These are phyloP conservation scores for Trichoderma sp. DNA, from an alignment of 2,329 filamentous ascomycete genomes.

Conservation along the genomic window DNA sequence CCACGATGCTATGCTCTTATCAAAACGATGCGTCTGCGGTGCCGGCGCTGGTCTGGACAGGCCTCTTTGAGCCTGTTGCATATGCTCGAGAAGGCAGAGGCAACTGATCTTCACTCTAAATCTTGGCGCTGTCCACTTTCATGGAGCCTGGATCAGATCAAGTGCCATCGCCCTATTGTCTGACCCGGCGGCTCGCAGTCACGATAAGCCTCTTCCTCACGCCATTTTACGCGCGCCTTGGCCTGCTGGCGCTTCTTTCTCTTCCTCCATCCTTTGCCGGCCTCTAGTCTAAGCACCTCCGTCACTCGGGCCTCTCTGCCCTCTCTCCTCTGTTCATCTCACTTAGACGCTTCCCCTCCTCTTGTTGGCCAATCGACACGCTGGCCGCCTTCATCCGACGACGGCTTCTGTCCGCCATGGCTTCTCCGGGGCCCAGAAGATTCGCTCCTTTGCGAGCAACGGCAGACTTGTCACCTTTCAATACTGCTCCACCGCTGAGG, in stretches of 20 bases:
- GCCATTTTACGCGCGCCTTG: conserved; percentile 1
- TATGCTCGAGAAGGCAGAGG: conserved; percentile 6
- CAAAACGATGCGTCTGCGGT: conserved; percentile 2
- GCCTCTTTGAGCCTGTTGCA: conserved; percentile 20
- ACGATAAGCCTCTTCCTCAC: conserved; percentile 22
- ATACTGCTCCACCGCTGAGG: conserved; percentile 49
- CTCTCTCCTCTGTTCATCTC: neutral
- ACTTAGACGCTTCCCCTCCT: neutral
- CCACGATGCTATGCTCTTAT: conserved; percentile 17
- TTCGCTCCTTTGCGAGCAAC: conserved; percentile 59
- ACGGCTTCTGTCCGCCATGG: conserved; percentile 42
- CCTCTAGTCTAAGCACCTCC: conserved; percentile 31
- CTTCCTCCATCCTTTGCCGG: neutral
- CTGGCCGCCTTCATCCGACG: conserved; percentile 18
- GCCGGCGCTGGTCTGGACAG: neutral
- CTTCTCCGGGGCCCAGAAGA: conserved; percentile 43
- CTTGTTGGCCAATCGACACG: conserved; percentile 1
- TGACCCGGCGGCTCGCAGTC: neutral
- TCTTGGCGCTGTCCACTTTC: conserved; percentile 17
- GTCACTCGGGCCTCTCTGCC: conserved; percentile 7
- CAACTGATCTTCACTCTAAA: conserved; percentile 15
- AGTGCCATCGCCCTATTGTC: conserved; percentile 16
- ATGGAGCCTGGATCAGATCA: conserved; percentile 7
- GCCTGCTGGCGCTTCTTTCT: neutral
- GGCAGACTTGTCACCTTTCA: conserved; percentile 31